A percentile compares a stretch with the other conserved stretches of the same genome.
Conservation (phyloP, 257 asterid species). For the Paulownia fortunei region DNA sequence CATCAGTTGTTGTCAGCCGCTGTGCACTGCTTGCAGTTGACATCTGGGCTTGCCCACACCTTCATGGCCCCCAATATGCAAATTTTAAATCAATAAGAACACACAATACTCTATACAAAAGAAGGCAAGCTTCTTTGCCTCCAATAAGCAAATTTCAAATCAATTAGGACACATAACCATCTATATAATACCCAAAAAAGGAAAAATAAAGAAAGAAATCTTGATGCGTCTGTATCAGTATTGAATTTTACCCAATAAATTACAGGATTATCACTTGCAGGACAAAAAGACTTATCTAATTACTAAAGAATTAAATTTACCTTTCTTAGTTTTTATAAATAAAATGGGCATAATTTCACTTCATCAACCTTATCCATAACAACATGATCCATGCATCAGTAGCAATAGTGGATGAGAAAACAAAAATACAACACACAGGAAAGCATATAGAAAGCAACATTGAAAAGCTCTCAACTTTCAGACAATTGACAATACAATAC, state of each 20-base stretch:
- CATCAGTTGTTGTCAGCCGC: slow-evolving; percentile 76
- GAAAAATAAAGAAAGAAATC: neutral
- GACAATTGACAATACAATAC: slow-evolving; percentile 18
- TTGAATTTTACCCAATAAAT: neutral
- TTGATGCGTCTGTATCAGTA: slow-evolving; percentile 16
- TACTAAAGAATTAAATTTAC: neutral
- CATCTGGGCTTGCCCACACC: slow-evolving; percentile 73
- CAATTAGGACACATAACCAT: slow-evolving; percentile 22
- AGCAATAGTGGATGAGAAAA: slow-evolving; percentile 4
- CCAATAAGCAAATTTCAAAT: neutral
- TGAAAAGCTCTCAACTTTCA: slow-evolving; percentile 18
- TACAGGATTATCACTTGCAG: neutral
- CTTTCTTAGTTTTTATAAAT: neutral
- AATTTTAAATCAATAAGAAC: slow-evolving; percentile 26
- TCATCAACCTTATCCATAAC: neutral
- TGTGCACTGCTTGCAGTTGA: slow-evolving; percentile 69
- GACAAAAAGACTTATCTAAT: neutral
- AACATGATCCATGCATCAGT: slow-evolving; percentile 9
- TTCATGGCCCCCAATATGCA: slow-evolving; percentile 44
- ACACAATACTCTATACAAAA: slow-evolving; percentile 11
- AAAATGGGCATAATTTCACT: slow-evolving; percentile 12
- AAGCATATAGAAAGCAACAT: neutral
- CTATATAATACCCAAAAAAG: neutral
- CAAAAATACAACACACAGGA: neutral
- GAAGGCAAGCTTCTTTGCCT: neutral